A percentile compares a stretch with the other conserved stretches of the same genome.
Evolutionary conservation across 2,329 filamentous ascomycete genomes (phyloP).

Genomic region (Leptographium procerum): DNA sequence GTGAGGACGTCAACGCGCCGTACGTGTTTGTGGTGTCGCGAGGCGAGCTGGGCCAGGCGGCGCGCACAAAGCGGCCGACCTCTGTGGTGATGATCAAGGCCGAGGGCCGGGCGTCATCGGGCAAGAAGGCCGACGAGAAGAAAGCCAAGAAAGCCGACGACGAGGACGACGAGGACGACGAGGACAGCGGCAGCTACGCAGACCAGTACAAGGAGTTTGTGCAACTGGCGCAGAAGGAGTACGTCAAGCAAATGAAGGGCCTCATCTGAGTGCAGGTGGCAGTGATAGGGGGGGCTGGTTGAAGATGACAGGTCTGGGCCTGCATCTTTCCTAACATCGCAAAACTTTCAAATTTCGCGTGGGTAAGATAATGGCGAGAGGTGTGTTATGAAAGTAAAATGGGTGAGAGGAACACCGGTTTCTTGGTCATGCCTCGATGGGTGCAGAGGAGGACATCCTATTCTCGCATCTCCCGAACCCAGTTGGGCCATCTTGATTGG

Average conservation of each 20-base stretch:
- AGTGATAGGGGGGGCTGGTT: slow-evolving; percentile 8
- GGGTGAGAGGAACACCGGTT: neutral
- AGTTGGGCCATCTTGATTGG: too few relatives aligned
- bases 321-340: too few relatives aligned
- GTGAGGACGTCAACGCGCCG: slow-evolving; percentile 94
- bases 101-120: slow-evolving; percentile 14
- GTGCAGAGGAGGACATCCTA: neutral
- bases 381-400: too few relatives aligned
- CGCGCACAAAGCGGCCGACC: slow-evolving; percentile 90
- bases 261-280: slow-evolving; percentile 11
- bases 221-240: slow-evolving; percentile 57
- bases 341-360: too few relatives aligned
- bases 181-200: slow-evolving; percentile 47
- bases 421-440: neutral
- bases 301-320: too few relatives aligned
- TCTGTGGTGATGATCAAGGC: slow-evolving; percentile 76
- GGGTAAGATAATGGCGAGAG: too few relatives aligned
- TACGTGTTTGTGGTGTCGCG: slow-evolving; percentile 92
- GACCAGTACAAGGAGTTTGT: slow-evolving; percentile 54
- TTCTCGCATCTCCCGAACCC: neutral
- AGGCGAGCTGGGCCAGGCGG: slow-evolving; percentile 86
- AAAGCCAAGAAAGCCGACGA: slow-evolving; percentile 36
- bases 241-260: slow-evolving; percentile 38
- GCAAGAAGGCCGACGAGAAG: slow-evolving; percentile 36
- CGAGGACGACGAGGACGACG: slow-evolving; percentile 31